Percentiles rank a stretch among this genome's conserved stretches.
phyloP scores from a whole-genome alignment of 2,329 filamentous ascomycete genomes.

The Acrodontium crateriforme region DNA sequence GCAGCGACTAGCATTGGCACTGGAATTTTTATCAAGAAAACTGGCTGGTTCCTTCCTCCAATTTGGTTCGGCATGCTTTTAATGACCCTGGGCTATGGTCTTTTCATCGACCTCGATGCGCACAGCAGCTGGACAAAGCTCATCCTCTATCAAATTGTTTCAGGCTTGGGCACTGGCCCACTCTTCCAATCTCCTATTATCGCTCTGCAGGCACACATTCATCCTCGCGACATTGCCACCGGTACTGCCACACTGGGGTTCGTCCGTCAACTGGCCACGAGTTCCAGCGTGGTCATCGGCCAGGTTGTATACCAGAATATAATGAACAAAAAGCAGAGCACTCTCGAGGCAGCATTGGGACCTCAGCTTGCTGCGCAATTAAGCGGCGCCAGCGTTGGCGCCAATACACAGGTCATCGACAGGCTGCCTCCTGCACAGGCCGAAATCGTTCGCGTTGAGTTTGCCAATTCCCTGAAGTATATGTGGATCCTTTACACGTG shows the following conservation, averaged over 20 bases:
- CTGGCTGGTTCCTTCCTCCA: conserved; percentile 36
- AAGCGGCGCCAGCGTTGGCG: conserved; percentile 45
- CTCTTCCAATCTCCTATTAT: conserved; percentile 58
- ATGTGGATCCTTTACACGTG: conserved; percentile 38
- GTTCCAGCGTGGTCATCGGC: conserved; percentile 56
- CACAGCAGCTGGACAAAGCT: conserved; percentile 24
- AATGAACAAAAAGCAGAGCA: conserved; percentile 44
- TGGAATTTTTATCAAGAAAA: conserved; percentile 31
- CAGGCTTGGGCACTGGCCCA: conserved; percentile 50
- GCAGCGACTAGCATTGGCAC: conserved; percentile 21
- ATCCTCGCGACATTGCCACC: conserved; percentile 51
- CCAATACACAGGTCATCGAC: conserved; percentile 46
- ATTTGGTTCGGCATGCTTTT: conserved; percentile 31
- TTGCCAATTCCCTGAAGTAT: conserved; percentile 29
- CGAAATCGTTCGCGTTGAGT: conserved; percentile 27
- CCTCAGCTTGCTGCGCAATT: conserved; percentile 37
- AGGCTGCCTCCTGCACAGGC: conserved; percentile 35
- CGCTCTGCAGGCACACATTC: conserved; percentile 50
- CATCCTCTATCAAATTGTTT: conserved; percentile 44
- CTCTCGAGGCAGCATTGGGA: conserved; percentile 38
- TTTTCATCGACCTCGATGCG: conserved; percentile 25
- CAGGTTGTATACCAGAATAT: conserved; percentile 69
- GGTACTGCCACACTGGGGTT: conserved; percentile 55
- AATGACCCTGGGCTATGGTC: conserved; percentile 25
- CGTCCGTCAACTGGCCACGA: conserved; percentile 53